Evolutionary conservation across 805 yeast species (phyloP).

Genomic region (Candida schatavii): DNA sequence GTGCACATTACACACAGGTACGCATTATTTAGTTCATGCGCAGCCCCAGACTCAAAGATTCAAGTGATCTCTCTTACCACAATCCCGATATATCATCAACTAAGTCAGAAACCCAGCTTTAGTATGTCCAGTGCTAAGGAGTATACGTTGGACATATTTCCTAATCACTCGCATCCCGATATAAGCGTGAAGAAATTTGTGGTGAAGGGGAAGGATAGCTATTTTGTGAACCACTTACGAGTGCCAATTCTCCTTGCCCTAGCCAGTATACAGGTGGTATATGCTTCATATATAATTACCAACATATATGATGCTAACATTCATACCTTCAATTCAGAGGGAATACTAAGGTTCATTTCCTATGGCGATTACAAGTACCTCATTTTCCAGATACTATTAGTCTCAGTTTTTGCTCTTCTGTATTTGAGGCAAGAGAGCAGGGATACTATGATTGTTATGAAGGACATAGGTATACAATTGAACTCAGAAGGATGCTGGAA

Average conservation of each 20-base stretch:
- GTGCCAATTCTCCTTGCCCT: constrained; percentile 14
- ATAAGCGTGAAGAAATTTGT: constrained; percentile 8
- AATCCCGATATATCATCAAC: no score
- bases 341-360: background rate
- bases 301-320: background rate
- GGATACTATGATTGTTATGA: constrained; percentile 43
- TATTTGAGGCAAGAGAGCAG: constrained; percentile 32
- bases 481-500: constrained; percentile 26
- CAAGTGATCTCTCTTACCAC: no score
- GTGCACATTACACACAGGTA: no score
- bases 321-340: constrained; percentile 1
- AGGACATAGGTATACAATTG: constrained; percentile 48
- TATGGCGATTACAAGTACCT: background rate
- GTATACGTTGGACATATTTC: background rate
- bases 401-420: constrained; percentile 7
- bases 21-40: background rate
- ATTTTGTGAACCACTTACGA: constrained; percentile 12
- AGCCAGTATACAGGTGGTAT: background rate
- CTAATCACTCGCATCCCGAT: background rate
- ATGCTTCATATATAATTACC: constrained; percentile 2
- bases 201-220: constrained; percentile 8
- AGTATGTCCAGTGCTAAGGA: constrained; percentile 12
- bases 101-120: no score
- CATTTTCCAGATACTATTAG: background rate
- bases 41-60: no score